Percentiles rank a stretch among this genome's conserved stretches.
Conservation (phyloP, 1,284 basidiomycete genomes). For the Apiotrichum montevideense region DNA sequence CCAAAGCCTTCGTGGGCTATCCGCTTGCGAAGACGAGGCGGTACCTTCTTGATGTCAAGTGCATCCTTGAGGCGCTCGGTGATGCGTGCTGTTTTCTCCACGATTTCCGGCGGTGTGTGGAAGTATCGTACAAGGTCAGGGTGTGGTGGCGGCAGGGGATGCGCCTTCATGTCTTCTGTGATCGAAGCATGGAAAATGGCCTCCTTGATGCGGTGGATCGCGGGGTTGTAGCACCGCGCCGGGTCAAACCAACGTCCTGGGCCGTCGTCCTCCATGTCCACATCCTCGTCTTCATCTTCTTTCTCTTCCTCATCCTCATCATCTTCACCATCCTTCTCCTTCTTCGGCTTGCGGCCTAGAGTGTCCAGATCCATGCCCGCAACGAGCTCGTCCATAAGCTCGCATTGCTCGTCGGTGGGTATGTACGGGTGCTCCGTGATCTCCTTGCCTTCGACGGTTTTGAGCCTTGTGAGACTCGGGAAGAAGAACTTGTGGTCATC, state of each 20-base stretch:
- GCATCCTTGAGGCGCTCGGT: slow-evolving; percentile 58
- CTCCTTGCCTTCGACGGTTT: slow-evolving; percentile 67
- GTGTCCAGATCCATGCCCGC: slow-evolving; percentile 79
- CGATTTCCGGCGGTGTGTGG: slow-evolving; percentile 62
- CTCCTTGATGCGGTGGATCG: slow-evolving; percentile 84
- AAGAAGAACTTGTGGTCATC: slow-evolving; percentile 84
- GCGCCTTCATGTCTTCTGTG: slow-evolving; percentile 61
- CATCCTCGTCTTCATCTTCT: slow-evolving; percentile 10
- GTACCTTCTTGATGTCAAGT: slow-evolving; percentile 61
- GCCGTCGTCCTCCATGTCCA: slow-evolving; percentile 7
- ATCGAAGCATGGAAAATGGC: slow-evolving; percentile 82
- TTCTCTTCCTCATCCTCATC: slow-evolving; percentile 24
- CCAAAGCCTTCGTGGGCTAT: slow-evolving; percentile 32
- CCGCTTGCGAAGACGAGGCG: slow-evolving; percentile 48
- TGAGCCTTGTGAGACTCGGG: slow-evolving; percentile 67
- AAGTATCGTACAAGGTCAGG: slow-evolving; percentile 77
- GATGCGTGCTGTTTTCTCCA: slow-evolving; percentile 56
- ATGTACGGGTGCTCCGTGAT: slow-evolving; percentile 72
- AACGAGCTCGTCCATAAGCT: slow-evolving; percentile 79
- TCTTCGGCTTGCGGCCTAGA: slow-evolving; percentile 46
- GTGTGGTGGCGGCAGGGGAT: slow-evolving; percentile 77
- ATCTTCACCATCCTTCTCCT: slow-evolving; percentile 51
- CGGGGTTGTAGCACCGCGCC: slow-evolving; percentile 73
- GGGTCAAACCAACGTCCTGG: slow-evolving; percentile 67
- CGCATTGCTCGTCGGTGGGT: slow-evolving; percentile 70